A percentile compares a stretch with the other conserved stretches of the same genome.
Evolutionary conservation across 2,329 filamentous ascomycete genomes (phyloP).

Genomic region (Parastagonospora nodorum): DNA sequence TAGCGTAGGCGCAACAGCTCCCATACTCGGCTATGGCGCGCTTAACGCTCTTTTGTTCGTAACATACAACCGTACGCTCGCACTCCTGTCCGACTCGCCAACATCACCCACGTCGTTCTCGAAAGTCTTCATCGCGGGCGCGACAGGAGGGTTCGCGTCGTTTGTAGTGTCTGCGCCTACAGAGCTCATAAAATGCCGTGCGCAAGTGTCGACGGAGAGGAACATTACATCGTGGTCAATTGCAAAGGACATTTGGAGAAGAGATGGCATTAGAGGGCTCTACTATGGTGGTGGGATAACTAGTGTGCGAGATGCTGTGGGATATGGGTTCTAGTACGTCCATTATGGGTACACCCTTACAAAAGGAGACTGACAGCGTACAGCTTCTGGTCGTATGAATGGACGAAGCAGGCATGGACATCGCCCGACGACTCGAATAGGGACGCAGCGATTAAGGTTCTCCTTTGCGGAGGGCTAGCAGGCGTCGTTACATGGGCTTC

Average conservation of each 20-base stretch:
- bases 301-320: slow-evolving; percentile 80
- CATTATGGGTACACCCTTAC: background rate
- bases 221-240: slow-evolving; percentile 63
- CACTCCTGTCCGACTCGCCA: slow-evolving; percentile 55
- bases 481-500: slow-evolving; percentile 88
- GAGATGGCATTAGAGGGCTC: slow-evolving; percentile 69
- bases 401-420: slow-evolving; percentile 66
- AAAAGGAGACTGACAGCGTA: background rate
- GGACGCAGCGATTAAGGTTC: slow-evolving; percentile 63
- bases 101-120: slow-evolving; percentile 54
- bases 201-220: slow-evolving; percentile 64
- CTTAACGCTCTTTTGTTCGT: slow-evolving; percentile 90
- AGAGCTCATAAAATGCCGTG: slow-evolving; percentile 87
- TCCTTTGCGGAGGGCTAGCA: slow-evolving; percentile 85
- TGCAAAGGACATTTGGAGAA: slow-evolving; percentile 63
- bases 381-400: slow-evolving; percentile 87
- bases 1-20: slow-evolving; percentile 73
- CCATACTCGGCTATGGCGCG: slow-evolving; percentile 86
- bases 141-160: slow-evolving; percentile 79
- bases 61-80: slow-evolving; percentile 84
- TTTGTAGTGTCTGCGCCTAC: slow-evolving; percentile 88
- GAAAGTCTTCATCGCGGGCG: slow-evolving; percentile 79
- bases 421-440: slow-evolving; percentile 52
- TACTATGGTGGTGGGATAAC: slow-evolving; percentile 85
- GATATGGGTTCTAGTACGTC: slow-evolving; percentile 89